Conservation (phyloP, 306 rosid species). For the Malus asiatica region DNA sequence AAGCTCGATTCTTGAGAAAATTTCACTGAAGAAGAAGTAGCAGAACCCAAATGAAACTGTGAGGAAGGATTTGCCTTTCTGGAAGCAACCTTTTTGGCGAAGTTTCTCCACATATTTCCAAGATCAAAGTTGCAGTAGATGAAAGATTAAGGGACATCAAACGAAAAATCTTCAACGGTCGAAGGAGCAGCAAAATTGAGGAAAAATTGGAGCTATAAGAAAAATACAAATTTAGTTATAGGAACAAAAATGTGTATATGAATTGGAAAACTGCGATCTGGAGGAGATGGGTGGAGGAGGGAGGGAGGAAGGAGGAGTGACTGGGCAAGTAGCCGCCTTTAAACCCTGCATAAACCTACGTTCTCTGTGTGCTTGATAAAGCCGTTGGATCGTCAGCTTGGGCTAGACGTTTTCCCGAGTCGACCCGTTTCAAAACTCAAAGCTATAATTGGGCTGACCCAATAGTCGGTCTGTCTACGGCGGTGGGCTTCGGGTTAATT, state of each 20-base stretch:
- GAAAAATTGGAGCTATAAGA: too few relatives aligned
- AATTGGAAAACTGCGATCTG: background rate
- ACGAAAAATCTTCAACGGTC: background rate
- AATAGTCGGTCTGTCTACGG: too few relatives aligned
- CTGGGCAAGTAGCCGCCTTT: conserved; percentile 38
- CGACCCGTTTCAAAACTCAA: background rate
- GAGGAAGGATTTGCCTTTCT: conserved; percentile 20
- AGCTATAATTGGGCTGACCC: background rate
- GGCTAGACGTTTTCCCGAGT: background rate
- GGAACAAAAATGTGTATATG: background rate
- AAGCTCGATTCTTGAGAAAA: conserved; percentile 10
- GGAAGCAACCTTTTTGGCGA: conserved; percentile 45
- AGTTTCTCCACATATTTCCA: conserved; percentile 52
- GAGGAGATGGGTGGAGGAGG: background rate
- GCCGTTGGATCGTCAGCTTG: background rate
- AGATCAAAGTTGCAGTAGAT: conserved; percentile 1
- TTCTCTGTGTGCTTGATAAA: background rate
- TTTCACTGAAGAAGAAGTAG: conserved; percentile 17
- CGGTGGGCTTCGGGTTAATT: too few relatives aligned
- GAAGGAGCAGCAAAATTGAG: background rate
- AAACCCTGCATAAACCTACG: conserved; percentile 75
- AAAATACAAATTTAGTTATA: background rate
- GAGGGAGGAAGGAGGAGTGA: background rate
- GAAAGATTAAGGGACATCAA: conserved; percentile 2
- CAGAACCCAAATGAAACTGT: background rate